Base-by-base conservation (phyloP, 371 early-diverging fungal genomes). In the Mucor sp. region DNA sequence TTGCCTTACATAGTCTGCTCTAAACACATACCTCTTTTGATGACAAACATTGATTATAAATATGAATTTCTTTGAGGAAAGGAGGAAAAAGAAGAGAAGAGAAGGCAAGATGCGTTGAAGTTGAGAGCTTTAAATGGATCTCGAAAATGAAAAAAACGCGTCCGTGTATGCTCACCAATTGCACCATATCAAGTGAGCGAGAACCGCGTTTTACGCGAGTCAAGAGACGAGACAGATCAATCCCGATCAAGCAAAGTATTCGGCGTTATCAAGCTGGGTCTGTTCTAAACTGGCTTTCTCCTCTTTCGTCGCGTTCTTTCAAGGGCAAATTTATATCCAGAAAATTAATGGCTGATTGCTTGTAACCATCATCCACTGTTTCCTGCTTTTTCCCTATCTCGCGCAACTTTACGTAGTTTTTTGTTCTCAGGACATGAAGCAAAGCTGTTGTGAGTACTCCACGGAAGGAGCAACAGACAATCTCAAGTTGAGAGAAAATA, bases 61-160 rank as follows among this genome's bases (percentile, higher is more conserved):
- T n/a, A 7, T 30, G 56, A 32, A 30, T 15, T 56, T 28, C 28
- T 56, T 28, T 30, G 32, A 27, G 19, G 19, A 53, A 23, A 53
- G 27, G 23, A 25, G 23, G 14, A 27, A 32, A 5, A 32, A 32
- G 28, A 15, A 56, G 32, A 56, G 50, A 50, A 50, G 21, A 48
- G 48, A 48, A 23, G 44, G 44, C n/a, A n/a, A 15, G 21, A 48
- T 48, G 48, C 48, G 0, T 3, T 23, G 19, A 6, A 50, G 14
- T 50, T 8, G 25, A 50, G 50, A 19, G 50, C 50, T 50, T 50
- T 50, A 50, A 50, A 50, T 50, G 50, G 50, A 50, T 50, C 21
- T 50, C 50, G 50, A 50, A 27, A 56, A n/a, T 6, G 32, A 55
- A 56, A 27, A 56, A 56, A 56, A 56, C 56, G 56, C 56, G 56